Base-by-base conservation (phyloP, 345 rosid genomes). In the Triadica sebifera region DNA sequence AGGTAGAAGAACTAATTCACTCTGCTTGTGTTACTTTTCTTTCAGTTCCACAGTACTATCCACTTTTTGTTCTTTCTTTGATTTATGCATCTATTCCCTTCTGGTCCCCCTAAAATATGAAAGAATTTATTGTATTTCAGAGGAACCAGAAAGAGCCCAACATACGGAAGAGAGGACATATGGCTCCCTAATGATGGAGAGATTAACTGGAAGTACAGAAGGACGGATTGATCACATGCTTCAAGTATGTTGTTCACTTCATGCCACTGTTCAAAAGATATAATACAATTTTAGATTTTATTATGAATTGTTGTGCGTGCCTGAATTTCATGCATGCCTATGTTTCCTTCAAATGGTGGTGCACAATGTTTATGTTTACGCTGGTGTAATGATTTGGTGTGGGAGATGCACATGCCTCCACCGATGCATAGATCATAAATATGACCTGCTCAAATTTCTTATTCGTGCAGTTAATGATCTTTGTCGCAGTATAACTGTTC, bases 171-270 rank as follows among this genome's bases (percentile, higher is more conserved):
- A 77, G 78, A 85, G 75, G 76, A 85, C 94, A 1, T 91, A 95
- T 79, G 99, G 99, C 65, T 84, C 93, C 45, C 41, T 89, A 55
- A 93, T 95, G 98, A 90, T 95, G 77, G 88, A 88, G 85, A 89
- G 88, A 76, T 76, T 95, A 73, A 90, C 92, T 39, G 92, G 97
- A 80, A 85, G 84, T 84, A 88, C 69, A 78, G 92, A 86, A 41
- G 98, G 99, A 59, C 87, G 97, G 37, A 88, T 93, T 58, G 98
- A 95, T 86, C 91, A 95, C 79, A 83, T 87, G 81, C 97, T 95
- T 85, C 99, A 94, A 82, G 98, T 94, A 76, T 46, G 85, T 82
- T 72, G 12, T 69, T 70, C 34, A 57, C 5, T 57, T 22, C 34
- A 41, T 41, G 45, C 45, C 45, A 3, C 7, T 41, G n/a, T n/a